A percentile compares a stretch with the other conserved stretches of the same genome.
These are phyloP conservation scores for Chrysanthemum makinoi DNA, from an alignment of 129 eudicot genomes.

Conservation along the genomic window DNA sequence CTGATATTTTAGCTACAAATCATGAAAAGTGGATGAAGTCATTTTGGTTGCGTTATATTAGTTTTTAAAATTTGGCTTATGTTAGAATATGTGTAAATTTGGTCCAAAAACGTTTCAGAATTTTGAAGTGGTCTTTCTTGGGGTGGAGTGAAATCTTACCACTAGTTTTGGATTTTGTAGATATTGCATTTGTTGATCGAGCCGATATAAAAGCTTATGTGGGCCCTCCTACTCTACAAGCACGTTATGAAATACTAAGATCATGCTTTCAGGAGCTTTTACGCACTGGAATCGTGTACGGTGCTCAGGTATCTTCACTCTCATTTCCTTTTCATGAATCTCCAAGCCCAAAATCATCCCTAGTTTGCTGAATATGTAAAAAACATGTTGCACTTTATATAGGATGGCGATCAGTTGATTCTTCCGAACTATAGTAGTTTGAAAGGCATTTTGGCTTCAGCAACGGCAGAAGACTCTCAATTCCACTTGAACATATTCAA, in stretches of 20 bases:
- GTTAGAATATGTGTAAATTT: no score
- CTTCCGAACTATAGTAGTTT: conserved; percentile 58
- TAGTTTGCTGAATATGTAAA: conserved; percentile 1
- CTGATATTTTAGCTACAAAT: no score
- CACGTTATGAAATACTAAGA: conserved; percentile 88
- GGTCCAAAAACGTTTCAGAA: conserved; percentile 3
- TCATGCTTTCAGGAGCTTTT: conserved; percentile 90
- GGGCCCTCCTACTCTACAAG: conserved; percentile 97
- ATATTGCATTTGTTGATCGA: conserved; percentile 96
- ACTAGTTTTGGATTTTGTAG: conserved; percentile 46
- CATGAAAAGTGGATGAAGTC: no score
- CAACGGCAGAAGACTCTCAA: conserved; percentile 38
- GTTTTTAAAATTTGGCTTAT: no score
- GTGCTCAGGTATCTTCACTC: conserved; percentile 37
- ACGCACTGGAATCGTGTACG: conserved; percentile 70
- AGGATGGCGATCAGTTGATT: conserved; percentile 41
- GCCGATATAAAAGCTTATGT: conserved; percentile 99
- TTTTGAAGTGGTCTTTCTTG: neutral
- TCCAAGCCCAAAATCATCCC: conserved; percentile 1
- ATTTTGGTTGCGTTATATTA: no score
- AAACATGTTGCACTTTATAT: neutral
- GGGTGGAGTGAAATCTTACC: conserved; percentile 3
- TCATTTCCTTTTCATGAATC: neutral
- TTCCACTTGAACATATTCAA: conserved; percentile 35
- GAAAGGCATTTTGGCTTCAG: conserved; percentile 56